Conservation (phyloP, 192 early-diverging fungal species). For the Umbelopsis sp. region DNA sequence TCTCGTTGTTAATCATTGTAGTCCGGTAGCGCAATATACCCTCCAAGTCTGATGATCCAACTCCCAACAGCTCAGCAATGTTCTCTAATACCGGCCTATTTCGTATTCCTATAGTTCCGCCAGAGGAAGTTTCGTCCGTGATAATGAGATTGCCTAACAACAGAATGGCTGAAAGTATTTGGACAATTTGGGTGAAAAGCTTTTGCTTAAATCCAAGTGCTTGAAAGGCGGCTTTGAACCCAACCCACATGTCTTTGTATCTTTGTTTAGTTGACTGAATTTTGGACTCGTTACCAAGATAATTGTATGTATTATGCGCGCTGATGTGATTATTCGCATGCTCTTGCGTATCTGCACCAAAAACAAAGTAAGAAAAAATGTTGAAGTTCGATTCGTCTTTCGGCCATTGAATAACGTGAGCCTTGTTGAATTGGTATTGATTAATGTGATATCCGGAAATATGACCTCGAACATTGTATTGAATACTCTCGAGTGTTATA, state of each 20-base stretch:
- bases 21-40: constrained; percentile 81
- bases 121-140: constrained; percentile 62
- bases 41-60: constrained; percentile 68
- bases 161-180: constrained; percentile 83
- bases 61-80: constrained; percentile 81
- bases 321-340: constrained; percentile 71
- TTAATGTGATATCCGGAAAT: constrained; percentile 84
- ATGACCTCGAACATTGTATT: constrained; percentile 89
- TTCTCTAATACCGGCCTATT: constrained; percentile 60
- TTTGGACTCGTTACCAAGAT: constrained; percentile 43
- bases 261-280: constrained; percentile 31
- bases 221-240: constrained; percentile 58
- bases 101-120: constrained; percentile 67
- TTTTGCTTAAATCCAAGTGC: constrained; percentile 63
- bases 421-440: constrained; percentile 87
- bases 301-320: constrained; percentile 49
- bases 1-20: constrained; percentile 74
- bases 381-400: constrained; percentile 85
- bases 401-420: constrained; percentile 64
- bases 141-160: constrained; percentile 88
- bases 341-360: constrained; percentile 79
- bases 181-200: constrained; percentile 80
- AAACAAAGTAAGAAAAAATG: constrained; percentile 91
- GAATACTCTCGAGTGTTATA: constrained; percentile 79
- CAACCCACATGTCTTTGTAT: constrained; percentile 60